These are phyloP conservation scores for Borovskyia barvae DNA, from an alignment of 208 protist species.

Conservation along the genomic window DNA sequence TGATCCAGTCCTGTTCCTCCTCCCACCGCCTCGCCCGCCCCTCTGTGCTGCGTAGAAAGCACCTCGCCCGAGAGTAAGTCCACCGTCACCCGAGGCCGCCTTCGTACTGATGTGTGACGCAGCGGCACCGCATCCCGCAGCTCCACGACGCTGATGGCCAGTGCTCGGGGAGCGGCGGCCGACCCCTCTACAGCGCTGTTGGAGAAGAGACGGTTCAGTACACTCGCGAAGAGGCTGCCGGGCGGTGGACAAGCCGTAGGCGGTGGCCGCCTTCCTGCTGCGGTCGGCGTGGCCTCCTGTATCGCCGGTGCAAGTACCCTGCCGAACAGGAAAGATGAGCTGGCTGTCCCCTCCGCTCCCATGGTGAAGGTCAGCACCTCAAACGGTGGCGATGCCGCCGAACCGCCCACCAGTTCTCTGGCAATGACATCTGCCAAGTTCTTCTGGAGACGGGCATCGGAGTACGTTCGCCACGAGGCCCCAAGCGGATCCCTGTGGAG, in stretches of 20 bases:
- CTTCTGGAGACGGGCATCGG: constrained; percentile 11
- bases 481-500: too few relatives aligned
- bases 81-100: constrained; percentile 23
- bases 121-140: constrained; percentile 26
- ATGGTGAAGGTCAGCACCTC: constrained; percentile 25
- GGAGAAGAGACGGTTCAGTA: constrained; percentile 22
- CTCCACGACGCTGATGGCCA: constrained; percentile 29
- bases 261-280: neutral
- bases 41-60: neutral
- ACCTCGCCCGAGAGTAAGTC: constrained; percentile 29
- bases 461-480: neutral
- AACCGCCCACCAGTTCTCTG: neutral
- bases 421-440: constrained; percentile 16
- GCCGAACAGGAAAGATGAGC: constrained; percentile 17
- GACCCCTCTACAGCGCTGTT: neutral
- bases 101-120: constrained; percentile 19
- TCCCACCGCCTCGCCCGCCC: neutral
- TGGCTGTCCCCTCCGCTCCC: constrained; percentile 11
- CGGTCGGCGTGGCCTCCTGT: neutral
- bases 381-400: neutral
- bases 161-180: too few relatives aligned
- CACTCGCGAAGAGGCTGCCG: constrained; percentile 15
- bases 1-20: neutral
- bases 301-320: neutral
- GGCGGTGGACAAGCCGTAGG: neutral